phyloP scores from a whole-genome alignment of 148 eudicot species.

The Amaranthus palmeri region DNA sequence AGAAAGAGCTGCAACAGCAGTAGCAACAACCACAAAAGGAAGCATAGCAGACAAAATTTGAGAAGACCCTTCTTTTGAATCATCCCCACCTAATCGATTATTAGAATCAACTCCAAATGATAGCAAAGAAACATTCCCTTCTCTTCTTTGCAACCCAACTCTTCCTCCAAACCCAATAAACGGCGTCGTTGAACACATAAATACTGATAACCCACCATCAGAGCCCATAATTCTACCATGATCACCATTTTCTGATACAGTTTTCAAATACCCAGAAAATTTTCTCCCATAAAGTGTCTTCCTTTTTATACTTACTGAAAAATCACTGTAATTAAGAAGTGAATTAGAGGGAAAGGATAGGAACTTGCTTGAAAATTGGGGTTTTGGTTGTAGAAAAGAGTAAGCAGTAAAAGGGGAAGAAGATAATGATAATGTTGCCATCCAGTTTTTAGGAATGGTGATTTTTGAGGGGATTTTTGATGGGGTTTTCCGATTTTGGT shows the following conservation, averaged over 20 bases:
- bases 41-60: constrained; percentile 76
- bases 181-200: constrained; percentile 62
- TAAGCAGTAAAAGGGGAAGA: constrained; percentile 8
- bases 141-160: constrained; percentile 72
- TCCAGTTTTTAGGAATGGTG: neutral
- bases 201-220: constrained; percentile 28
- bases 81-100: constrained; percentile 8
- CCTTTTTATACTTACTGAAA: neutral
- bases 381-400: constrained; percentile 29
- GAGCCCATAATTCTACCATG: constrained; percentile 15
- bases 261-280: constrained; percentile 17
- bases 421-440: constrained; percentile 12
- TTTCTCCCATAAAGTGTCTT: neutral
- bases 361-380: constrained; percentile 22
- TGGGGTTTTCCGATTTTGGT: neutral
- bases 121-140: constrained; percentile 60
- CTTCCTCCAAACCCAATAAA: constrained; percentile 65
- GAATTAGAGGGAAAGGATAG: neutral
- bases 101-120: constrained; percentile 45
- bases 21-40: constrained; percentile 86
- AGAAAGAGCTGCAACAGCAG: constrained; percentile 75
- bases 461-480: neutral
- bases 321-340: constrained; percentile 16
- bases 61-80: constrained; percentile 41
- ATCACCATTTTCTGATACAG: constrained; percentile 10